Base-by-base conservation (phyloP, 345 rosid species). In the Melaleuca alternifolia region DNA sequence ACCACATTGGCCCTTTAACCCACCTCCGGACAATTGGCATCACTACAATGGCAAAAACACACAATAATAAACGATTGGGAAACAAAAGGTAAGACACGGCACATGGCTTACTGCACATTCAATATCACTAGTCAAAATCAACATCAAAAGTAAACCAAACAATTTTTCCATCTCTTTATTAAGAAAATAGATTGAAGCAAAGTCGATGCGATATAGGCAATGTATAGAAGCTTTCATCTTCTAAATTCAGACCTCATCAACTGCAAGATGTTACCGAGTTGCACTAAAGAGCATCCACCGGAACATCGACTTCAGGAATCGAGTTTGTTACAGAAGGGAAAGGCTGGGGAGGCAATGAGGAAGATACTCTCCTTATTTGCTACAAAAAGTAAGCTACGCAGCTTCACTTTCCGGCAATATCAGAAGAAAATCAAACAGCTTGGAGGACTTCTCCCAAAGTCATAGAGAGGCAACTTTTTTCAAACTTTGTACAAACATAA, bases 1-100 rank as follows among this genome's bases (percentile, higher is more conserved):
- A 87, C 99, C 99, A 96, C 95, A 96, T 95, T 41, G 99, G 99
- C 84, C 97, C 99, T 91, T 94, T 97, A 56, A 97, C 90, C 88
- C 93, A 91, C 88, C 91, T 94, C 86, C 91, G 92, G 76, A 97
- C 98, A 83, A 94, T 28, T 54, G 99, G 98, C 95, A 96, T 97
- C 86, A 93, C 99, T 97, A 94, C 93, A 88, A 79, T 51, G 37
- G 85, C 81, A 85, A 83, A 87, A 14, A 20, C 37, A 50, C 23
- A 82, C 13, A 82, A 3, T 5, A 82, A 57, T n/a, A 83, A 24
- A 56, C 33, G 0, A 11, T n/a, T 15, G 46, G 23, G 71, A 59
- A 79, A 86, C 50, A 56, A 37, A 71, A 71, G 79, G 23, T 71
- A 71, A 71, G 13, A 71, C 48, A 33, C 1, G 79, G 18, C 6